A percentile compares a stretch with the other conserved stretches of the same genome.
Conservation (phyloP, 495 filamentous ascomycete species). For the Hypoxylon subgilvum region DNA sequence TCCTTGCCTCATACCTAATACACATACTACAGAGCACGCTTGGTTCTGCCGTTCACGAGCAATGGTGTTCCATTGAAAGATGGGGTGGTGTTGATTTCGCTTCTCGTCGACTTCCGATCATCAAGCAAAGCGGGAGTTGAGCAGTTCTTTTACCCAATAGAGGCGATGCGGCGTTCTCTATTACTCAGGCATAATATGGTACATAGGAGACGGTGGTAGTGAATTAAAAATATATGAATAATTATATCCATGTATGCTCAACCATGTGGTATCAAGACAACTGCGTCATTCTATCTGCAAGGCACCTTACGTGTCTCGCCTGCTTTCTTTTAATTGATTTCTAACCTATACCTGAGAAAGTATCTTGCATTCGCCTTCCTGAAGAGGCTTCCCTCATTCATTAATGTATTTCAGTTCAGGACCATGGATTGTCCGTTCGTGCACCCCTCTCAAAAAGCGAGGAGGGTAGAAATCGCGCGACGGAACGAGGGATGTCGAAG, state of each 20-base stretch:
- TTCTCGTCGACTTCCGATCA: constrained; percentile 23
- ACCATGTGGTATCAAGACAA: too few species aligned
- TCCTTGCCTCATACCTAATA: constrained; percentile 28
- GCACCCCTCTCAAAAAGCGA: too few species aligned
- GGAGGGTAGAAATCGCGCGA: too few species aligned
- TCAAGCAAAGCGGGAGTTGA: constrained; percentile 24
- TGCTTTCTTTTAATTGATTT: too few species aligned
- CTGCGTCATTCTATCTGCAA: too few species aligned
- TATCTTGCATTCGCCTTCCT: too few species aligned
- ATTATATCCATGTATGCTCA: not conserved
- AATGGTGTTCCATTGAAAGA: not conserved
- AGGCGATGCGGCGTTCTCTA: constrained; percentile 16
- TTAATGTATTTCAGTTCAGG: too few species aligned
- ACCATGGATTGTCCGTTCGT: too few species aligned
- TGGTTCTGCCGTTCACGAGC: constrained; percentile 10
- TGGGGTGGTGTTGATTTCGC: constrained; percentile 21
- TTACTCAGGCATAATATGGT: constrained; percentile 12
- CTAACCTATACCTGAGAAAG: too few species aligned
- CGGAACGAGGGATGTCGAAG: too few species aligned
- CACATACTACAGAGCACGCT: not conserved
- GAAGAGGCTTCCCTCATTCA: too few species aligned
- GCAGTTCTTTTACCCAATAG: constrained; percentile 9
- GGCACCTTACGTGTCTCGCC: too few species aligned
- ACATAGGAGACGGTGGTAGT: constrained; percentile 29
- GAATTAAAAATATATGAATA: constrained; percentile 19